Conservation (phyloP, 2,329 filamentous ascomycete genomes). For the Mycosphaerelloides madeirae region DNA sequence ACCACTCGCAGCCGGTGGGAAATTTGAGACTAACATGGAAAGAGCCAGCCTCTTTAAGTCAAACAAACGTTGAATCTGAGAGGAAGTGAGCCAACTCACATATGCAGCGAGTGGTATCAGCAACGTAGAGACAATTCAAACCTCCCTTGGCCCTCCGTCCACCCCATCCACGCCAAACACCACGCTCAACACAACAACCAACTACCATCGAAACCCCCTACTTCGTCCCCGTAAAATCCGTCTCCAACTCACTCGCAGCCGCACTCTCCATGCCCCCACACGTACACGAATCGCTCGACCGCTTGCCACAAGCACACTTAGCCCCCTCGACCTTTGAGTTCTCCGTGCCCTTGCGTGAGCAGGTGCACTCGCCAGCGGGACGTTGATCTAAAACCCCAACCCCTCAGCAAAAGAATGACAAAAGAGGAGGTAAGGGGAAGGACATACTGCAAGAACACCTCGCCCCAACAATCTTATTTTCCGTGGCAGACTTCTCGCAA, state of each 20-base stretch:
- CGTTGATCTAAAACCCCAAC: constrained; percentile 52
- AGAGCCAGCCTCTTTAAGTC: too few species aligned
- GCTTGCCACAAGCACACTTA: constrained; percentile 72
- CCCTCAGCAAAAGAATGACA: constrained; percentile 5
- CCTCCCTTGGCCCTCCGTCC: too few species aligned
- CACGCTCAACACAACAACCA: too few species aligned
- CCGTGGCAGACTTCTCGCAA: constrained; percentile 68
- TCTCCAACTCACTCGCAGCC: constrained; percentile 1
- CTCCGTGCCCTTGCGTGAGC: constrained; percentile 65
- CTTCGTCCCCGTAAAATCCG: constrained; percentile 6
- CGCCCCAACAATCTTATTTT: constrained; percentile 69
- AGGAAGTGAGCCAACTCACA: too few species aligned
- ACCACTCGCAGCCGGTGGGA: too few species aligned
- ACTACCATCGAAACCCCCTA: too few species aligned
- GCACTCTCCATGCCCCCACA: constrained; percentile 1
- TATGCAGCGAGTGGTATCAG: too few species aligned
- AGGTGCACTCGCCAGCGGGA: constrained; percentile 75
- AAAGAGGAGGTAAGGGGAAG: neutral
- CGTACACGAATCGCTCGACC: constrained; percentile 32
- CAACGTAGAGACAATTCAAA: too few species aligned
- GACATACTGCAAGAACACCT: constrained; percentile 74
- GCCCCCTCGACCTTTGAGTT: constrained; percentile 58
- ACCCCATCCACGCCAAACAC: too few species aligned
- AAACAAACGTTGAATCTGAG: too few species aligned
- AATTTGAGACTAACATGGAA: too few species aligned